A percentile compares a stretch with the other conserved stretches of the same genome.
Conservation (phyloP, 1,284 basidiomycete genomes). For the Apiotrichum laibachii region DNA sequence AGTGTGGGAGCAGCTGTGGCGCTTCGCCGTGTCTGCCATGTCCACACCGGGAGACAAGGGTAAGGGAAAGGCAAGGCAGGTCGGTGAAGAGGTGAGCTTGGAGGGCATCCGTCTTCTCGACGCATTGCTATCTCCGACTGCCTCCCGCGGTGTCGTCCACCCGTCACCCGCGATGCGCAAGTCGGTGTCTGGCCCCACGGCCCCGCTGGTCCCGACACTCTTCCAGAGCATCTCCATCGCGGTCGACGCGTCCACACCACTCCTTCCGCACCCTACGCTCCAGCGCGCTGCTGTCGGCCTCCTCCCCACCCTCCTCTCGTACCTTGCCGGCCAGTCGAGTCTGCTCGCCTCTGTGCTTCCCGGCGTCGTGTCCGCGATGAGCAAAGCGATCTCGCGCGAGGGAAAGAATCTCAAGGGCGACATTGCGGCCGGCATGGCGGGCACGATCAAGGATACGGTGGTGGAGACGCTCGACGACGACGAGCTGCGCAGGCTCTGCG, state of each 20-base stretch:
- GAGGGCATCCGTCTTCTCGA: slow-evolving; percentile 35
- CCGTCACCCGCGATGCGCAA: slow-evolving; percentile 57
- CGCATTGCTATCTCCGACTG: slow-evolving; percentile 30
- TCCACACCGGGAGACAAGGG: slow-evolving; percentile 51
- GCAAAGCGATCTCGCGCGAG: slow-evolving; percentile 57
- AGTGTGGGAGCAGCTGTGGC: slow-evolving; percentile 77
- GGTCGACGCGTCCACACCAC: slow-evolving; percentile 55
- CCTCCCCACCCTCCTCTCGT: slow-evolving; percentile 60
- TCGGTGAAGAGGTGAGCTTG: slow-evolving; percentile 39
- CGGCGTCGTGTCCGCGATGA: slow-evolving; percentile 71
- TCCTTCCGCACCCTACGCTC: slow-evolving; percentile 60
- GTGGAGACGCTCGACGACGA: slow-evolving; percentile 58
- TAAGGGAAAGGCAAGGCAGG: slow-evolving; percentile 67
- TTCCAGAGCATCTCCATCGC: slow-evolving; percentile 77
- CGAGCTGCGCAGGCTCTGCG: slow-evolving; percentile 61
- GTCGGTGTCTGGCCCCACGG: slow-evolving; percentile 48
- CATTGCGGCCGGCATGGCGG: slow-evolving; percentile 56
- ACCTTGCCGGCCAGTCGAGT: slow-evolving; percentile 63
- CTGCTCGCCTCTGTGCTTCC: slow-evolving; percentile 65
- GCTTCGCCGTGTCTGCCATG: slow-evolving; percentile 61
- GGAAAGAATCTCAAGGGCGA: slow-evolving; percentile 48
- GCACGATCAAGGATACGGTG: slow-evolving; percentile 58
- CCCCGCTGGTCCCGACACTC: slow-evolving; percentile 65
- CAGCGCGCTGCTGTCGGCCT: slow-evolving; percentile 65
- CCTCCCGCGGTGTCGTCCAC: slow-evolving; percentile 42